These are phyloP conservation scores for Austroboletus eburneus DNA, from an alignment of 768 basidiomycete species.

Conservation along the genomic window DNA sequence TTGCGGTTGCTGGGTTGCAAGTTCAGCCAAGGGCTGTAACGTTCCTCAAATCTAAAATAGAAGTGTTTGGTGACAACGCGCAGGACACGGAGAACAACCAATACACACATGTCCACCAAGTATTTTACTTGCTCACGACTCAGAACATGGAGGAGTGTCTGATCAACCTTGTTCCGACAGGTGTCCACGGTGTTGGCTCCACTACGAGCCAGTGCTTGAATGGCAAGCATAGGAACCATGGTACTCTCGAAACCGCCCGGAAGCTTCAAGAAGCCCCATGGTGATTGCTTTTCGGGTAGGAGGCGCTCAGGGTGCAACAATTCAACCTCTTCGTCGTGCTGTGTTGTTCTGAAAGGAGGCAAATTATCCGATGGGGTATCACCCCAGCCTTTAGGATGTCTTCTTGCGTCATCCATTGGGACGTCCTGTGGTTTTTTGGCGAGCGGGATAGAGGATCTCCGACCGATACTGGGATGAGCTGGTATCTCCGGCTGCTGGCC, in stretches of 20 bases:
- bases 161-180: constrained; percentile 19
- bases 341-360: constrained; percentile 17
- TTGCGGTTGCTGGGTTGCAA: constrained; percentile 31
- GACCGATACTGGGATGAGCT: constrained; percentile 18
- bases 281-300: constrained; percentile 31
- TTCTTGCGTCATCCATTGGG: constrained; percentile 21
- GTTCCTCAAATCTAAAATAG: constrained; percentile 36
- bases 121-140: constrained; percentile 32
- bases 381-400: constrained; percentile 19
- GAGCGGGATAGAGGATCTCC: constrained; percentile 20
- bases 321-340: constrained; percentile 26
- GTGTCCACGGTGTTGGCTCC: constrained; percentile 22
- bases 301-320: constrained; percentile 34
- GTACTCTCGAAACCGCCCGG: constrained; percentile 41
- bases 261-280: constrained; percentile 38
- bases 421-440: constrained; percentile 19
- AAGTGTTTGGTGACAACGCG: not conserved
- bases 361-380: constrained; percentile 10
- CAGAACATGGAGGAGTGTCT: constrained; percentile 32
- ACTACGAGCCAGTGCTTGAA: constrained; percentile 37
- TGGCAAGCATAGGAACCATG: constrained; percentile 43
- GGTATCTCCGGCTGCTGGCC: constrained; percentile 18
- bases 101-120: constrained; percentile 37
- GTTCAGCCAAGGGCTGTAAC: constrained; percentile 43
- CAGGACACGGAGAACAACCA: not conserved